A percentile compares a stretch with the other conserved stretches of the same genome.
Evolutionary conservation across 2,329 filamentous ascomycete species (phyloP).

Genomic region (Cladosporium sphaerospermum): DNA sequence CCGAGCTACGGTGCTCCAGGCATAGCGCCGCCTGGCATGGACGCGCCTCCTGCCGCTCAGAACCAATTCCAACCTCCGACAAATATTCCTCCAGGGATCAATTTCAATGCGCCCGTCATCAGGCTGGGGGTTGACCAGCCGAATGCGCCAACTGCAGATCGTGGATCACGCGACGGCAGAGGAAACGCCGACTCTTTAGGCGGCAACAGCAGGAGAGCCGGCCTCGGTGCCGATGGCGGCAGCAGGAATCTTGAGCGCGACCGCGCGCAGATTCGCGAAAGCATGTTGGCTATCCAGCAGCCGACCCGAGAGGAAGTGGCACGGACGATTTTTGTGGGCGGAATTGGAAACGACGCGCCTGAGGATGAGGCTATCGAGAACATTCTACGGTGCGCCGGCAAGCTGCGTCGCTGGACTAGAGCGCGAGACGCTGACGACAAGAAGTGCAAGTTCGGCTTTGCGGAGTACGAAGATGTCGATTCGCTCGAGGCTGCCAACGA

Average conservation of each 20-base stretch:
- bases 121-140: slow-evolving; percentile 69
- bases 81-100: slow-evolving; percentile 78
- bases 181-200: slow-evolving; percentile 33
- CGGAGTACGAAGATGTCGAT: slow-evolving; percentile 87
- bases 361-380: slow-evolving; percentile 73
- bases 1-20: slow-evolving; percentile 64
- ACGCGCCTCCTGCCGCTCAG: slow-evolving; percentile 69
- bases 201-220: slow-evolving; percentile 48
- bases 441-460: slow-evolving; percentile 85
- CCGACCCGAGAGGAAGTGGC: slow-evolving; percentile 86
- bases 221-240: slow-evolving; percentile 47
- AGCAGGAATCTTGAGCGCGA: slow-evolving; percentile 52
- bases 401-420: slow-evolving; percentile 76
- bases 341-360: slow-evolving; percentile 71
- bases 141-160: slow-evolving; percentile 22
- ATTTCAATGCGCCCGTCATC: slow-evolving; percentile 95
- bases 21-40: slow-evolving; percentile 75
- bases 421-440: slow-evolving; percentile 73
- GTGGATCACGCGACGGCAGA: slow-evolving; percentile 14
- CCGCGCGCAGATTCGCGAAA: slow-evolving; percentile 25
- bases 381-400: slow-evolving; percentile 68
- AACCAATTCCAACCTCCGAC: slow-evolving; percentile 75
- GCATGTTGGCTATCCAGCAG: slow-evolving; percentile 53
- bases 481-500: slow-evolving; percentile 80
- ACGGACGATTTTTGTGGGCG: slow-evolving; percentile 82